Base-by-base conservation (phyloP, 2,329 filamentous ascomycete genomes). In the Trichoderma oligosporum region DNA sequence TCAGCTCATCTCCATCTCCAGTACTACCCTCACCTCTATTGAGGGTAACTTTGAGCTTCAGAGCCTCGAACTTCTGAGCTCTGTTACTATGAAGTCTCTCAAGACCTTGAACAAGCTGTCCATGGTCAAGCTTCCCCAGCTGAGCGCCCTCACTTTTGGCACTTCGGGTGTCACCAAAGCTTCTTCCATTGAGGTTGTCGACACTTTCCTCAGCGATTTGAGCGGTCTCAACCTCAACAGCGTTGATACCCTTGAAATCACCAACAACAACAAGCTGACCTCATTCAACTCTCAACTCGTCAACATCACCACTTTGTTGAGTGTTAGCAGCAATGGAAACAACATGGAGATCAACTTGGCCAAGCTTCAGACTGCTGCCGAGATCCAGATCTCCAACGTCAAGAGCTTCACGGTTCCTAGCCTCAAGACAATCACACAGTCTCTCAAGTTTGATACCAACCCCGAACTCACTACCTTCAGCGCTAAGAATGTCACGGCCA, bases 201-300 rank as follows among this genome's bases (percentile, higher is more conserved):
- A 99, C 79, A 99, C 94, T 49, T 85, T 86, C 74, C 83, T 99
- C 65, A 82, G 78, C 71, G 84, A 82, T 63, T 82, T 99, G 60
- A 80, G 86, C 64, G 91, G 91, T 69, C 88, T 99, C 71, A 88
- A 91, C 71, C 80, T 97, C 62, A 74, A 83, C 62, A 80, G 81
- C n/a, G 86, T 91, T 55, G 81, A 83, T 57, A 80, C 77, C 64
- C 83, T 99, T 71, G 79, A 89, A 72, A 87, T 99, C 75, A 87
- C 89, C 82, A 96, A 96, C 86, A 97, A 97, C 84, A 78, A 77
- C 61, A 86, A 87, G 70, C 81, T 99, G 66, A 83, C 82, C 70
- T 79, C 78, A 61, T 89, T 95, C 77, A 82, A 83, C 70, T 89
- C 91, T 73, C 82, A 88, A 70, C 81, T 97, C 59, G 81, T 81